These are phyloP conservation scores for Coprinellus aureogranulatus DNA, from an alignment of 768 basidiomycete genomes.

Conservation along the genomic window DNA sequence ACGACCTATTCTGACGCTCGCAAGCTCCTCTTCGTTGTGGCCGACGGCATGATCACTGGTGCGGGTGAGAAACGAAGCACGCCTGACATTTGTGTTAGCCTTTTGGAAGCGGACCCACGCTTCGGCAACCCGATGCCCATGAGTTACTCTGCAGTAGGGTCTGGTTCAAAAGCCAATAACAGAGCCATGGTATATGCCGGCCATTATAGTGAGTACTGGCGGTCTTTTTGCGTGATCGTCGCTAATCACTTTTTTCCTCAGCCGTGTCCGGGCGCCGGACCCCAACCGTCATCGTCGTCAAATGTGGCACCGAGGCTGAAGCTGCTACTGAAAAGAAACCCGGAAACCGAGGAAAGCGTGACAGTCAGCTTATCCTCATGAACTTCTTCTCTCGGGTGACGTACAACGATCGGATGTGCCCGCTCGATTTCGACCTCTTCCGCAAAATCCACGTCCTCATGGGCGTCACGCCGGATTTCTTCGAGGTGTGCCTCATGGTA, in stretches of 20 bases:
- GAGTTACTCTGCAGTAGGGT: conserved; percentile 88
- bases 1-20: conserved; percentile 91
- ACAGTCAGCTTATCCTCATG: conserved; percentile 98
- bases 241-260: conserved; percentile 21
- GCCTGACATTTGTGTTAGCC: conserved; percentile 90
- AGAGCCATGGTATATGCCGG: conserved; percentile 98
- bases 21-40: conserved; percentile 91
- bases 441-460: conserved; percentile 93
- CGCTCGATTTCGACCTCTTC: conserved; percentile 97
- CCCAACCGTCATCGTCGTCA: conserved; percentile 91
- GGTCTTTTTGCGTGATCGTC: conserved; percentile 2
- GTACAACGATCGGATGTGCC: conserved; percentile 98
- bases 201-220: conserved; percentile 81
- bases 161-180: conserved; percentile 86
- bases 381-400: conserved; percentile 99
- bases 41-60: conserved; percentile 99
- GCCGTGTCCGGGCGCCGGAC: conserved; percentile 87
- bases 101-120: conserved; percentile 89
- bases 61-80: conserved; percentile 94
- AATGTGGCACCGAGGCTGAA: conserved; percentile 91
- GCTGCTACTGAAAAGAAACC: conserved; percentile 85
- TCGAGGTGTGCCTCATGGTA: conserved; percentile 97
- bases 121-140: conserved; percentile 96
- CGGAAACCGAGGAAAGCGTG: conserved; percentile 97
- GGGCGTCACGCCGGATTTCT: conserved; percentile 99